Conservation (phyloP, 805 yeast genomes). For the Starmerella scarabaei region DNA sequence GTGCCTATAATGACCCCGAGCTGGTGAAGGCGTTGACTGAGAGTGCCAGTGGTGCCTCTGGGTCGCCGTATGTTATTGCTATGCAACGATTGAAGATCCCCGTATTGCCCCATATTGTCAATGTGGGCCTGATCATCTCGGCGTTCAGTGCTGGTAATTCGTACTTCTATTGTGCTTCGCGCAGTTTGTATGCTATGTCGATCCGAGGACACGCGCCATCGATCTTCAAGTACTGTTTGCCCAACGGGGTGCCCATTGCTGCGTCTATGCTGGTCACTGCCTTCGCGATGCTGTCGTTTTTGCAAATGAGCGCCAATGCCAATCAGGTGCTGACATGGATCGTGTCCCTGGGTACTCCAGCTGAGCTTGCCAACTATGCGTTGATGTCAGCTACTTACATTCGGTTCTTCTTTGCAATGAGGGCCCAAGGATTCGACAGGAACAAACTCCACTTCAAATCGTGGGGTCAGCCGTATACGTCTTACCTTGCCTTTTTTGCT, state of each 20-base stretch:
- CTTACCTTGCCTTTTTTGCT: slow-evolving; percentile 36
- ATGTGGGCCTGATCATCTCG: slow-evolving; percentile 59
- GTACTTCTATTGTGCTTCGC: slow-evolving; percentile 58
- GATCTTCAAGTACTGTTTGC: slow-evolving; percentile 47
- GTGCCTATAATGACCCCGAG: slow-evolving; percentile 54
- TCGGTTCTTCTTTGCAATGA: slow-evolving; percentile 48
- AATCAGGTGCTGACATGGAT: slow-evolving; percentile 60
- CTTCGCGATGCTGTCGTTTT: slow-evolving; percentile 55
- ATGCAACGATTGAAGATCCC: slow-evolving; percentile 51
- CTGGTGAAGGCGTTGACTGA: slow-evolving; percentile 44
- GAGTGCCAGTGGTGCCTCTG: slow-evolving; percentile 62
- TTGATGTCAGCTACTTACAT: slow-evolving; percentile 46
- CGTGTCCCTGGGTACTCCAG: slow-evolving; percentile 55
- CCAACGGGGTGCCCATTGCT: slow-evolving; percentile 56
- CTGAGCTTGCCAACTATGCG: slow-evolving; percentile 50
- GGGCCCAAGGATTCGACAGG: slow-evolving; percentile 40
- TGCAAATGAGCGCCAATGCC: slow-evolving; percentile 49
- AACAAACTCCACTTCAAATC: slow-evolving; percentile 38
- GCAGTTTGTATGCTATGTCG: slow-evolving; percentile 58
- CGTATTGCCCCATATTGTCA: slow-evolving; percentile 63
- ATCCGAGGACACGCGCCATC: slow-evolving; percentile 61
- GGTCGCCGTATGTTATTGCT: slow-evolving; percentile 74
- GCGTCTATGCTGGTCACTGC: slow-evolving; percentile 36
- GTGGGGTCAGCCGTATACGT: slow-evolving; percentile 48
- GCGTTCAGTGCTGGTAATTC: slow-evolving; percentile 80